Base-by-base conservation (phyloP, 2,329 filamentous ascomycete species). In the Amphichorda felina region DNA sequence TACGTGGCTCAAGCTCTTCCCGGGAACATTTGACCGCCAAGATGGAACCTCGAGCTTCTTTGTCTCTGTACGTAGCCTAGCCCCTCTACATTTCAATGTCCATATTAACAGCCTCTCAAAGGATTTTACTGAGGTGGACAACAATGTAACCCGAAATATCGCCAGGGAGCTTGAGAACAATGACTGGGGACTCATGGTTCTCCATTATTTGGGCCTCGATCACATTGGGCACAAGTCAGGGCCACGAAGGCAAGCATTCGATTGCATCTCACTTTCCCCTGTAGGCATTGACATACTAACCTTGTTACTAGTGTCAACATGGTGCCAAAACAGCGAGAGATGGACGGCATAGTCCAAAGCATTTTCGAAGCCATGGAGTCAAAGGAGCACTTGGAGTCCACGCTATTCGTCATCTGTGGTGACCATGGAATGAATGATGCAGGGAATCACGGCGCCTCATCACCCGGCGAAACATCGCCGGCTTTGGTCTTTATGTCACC, bases 381-480 rank as follows among this genome's bases (percentile, higher is more conserved):
- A 4, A 61, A 82, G 38, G 53, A 70, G 2, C 81, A 94, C 54
- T 73, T 95, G 1, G 53, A 73, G 22, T 82, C 82, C 4, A 87
- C 89, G 0, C 62, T 98, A 2, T 70, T 98, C 31, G 78, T 98
- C 3, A 61, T 98, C 6, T 86, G 81, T 38, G 91, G 91, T 38
- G 93, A 98, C 49, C 91, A 98, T 53, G 91, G 91, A n/a, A 98
- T 98, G 91, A 98, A 96, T 47, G 89, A 96, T 47, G 91, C 85
- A 15, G 91, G 91, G 3, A 96, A 96, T 46, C 91, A 98, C 53
- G 91, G 91, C 21, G 91, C 89, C 27, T 95, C 89, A 8, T 88
- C 88, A 1, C 75, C 86, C 2, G 89, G 91, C 30, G 91, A 98
- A 62, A 96, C 91, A 2, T 95, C 89, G 1, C 82, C 91, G 0